phyloP scores from a whole-genome alignment of 345 rosid genomes.

The Eutrema heterophyllum region DNA sequence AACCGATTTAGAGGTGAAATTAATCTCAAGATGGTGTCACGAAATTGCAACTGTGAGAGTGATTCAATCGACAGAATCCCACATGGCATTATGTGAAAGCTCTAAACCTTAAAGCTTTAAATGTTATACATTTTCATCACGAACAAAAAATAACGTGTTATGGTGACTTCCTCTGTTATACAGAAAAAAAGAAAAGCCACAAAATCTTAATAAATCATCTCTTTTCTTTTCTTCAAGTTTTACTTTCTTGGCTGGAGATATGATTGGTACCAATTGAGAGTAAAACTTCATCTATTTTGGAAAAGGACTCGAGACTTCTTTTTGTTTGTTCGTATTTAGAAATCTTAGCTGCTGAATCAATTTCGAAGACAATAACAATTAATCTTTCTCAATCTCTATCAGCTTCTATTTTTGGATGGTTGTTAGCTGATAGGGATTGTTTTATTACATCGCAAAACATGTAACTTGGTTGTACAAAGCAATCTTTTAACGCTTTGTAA shows the following conservation, averaged over 20 bases:
- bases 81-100: not conserved
- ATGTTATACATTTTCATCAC: too few species aligned
- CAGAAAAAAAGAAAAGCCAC: too few species aligned
- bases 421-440: not conserved
- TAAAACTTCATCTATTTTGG: not conserved
- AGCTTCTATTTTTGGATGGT: not conserved
- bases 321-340: not conserved
- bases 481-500: conserved; percentile 9
- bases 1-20: too few species aligned
- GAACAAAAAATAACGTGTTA: not conserved
- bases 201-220: too few species aligned
- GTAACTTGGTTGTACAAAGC: conserved; percentile 13
- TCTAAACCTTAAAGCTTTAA: too few species aligned
- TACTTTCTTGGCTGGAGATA: not conserved
- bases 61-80: too few species aligned
- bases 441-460: conserved; percentile 9
- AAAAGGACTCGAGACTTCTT: not conserved
- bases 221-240: not conserved
- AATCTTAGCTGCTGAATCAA: conserved; percentile 4
- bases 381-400: not conserved
- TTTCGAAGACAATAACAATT: not conserved
- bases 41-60: too few species aligned
- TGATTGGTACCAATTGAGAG: not conserved
- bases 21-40: too few species aligned
- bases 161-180: not conserved